A percentile compares a stretch with the other conserved stretches of the same genome.
phyloP scores from a whole-genome alignment of 1,284 basidiomycete species.

The Ceratobasidium sp. region DNA sequence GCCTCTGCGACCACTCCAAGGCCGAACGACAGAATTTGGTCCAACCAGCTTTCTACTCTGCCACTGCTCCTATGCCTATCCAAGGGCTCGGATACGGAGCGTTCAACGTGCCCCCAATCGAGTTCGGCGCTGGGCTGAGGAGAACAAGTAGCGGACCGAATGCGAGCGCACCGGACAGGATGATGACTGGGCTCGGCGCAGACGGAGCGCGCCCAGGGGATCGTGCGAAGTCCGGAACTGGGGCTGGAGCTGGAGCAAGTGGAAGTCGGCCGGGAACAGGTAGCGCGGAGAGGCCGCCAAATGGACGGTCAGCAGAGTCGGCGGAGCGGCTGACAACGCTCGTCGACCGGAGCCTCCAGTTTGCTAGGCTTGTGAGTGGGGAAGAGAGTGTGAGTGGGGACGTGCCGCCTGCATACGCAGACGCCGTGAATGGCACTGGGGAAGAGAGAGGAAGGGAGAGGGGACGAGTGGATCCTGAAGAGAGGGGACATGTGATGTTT shows the following conservation, averaged over 20 bases:
- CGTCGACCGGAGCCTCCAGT: conserved; percentile 57
- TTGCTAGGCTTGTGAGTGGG: conserved; percentile 72
- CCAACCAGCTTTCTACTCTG: background rate
- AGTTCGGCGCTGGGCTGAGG: conserved; percentile 4
- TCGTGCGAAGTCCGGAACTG: conserved; percentile 51
- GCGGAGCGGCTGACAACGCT: conserved; percentile 24
- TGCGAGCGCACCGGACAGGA: conserved; percentile 48
- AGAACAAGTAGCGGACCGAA: conserved; percentile 12
- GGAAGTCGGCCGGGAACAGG: conserved; percentile 54
- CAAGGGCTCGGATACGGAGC: conserved; percentile 21
- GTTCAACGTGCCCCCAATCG: conserved; percentile 19
- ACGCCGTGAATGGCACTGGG: conserved; percentile 49
- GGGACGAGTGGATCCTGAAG: background rate
- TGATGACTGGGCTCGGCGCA: conserved; percentile 57
- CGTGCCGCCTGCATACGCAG: conserved; percentile 70
- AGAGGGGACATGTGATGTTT: conserved; percentile 32
- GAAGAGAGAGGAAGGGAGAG: conserved; percentile 4
- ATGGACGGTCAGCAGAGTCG: conserved; percentile 9
- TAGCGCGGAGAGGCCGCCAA: conserved; percentile 56
- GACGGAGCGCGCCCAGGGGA: conserved; percentile 54
- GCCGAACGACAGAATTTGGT: conserved; percentile 32
- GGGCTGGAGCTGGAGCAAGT: conserved; percentile 47
- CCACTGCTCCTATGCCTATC: background rate
- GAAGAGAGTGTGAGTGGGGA: conserved; percentile 75
- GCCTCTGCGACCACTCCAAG: conserved; percentile 29